Base-by-base conservation (phyloP, 148 eudicot genomes). In the Fagopyrum esculentum region DNA sequence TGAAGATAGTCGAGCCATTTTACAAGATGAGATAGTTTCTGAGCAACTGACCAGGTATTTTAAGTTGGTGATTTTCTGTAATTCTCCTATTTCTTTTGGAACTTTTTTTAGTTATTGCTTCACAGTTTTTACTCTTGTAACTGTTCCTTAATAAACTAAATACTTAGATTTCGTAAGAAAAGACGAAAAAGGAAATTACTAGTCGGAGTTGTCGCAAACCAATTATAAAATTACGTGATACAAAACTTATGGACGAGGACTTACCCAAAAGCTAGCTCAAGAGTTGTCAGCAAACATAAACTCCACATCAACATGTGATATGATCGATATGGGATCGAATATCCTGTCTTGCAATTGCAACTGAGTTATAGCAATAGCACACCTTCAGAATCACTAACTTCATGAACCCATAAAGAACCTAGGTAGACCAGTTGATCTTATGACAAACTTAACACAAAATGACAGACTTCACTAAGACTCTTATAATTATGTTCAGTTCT, bases 21-120 rank as follows among this genome's bases (percentile, higher is more conserved):
- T 89, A 22, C 77, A 78, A 69, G 98, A 95, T 83, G 98, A 95
- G 79, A 90, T 95, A 78, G 92, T 95, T 59, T 95, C 97, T 63
- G 97, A 95, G 82, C 97, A 95, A 75, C 91, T 95, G 56, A 95
- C 97, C 77, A 90, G 97, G 97, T 92, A 83, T 35, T 46, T 19
- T 5, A 46, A 71, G 12, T 46, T 49, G 47, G 3, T 64, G 45
- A 64, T 40, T 5, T 66, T 61, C 6, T 57, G 30, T 19, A 57
- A n/a, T 57, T 66, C 5, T 29, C n/a, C 40, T 66, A 9, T 4
- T 63, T 63, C 40, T 35, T 35, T 35, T 35, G 40, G 40, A 35
- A 35, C 2, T 1, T 35, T 35, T 35, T 35, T 1, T 35, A 35
- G 40, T 35, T 35, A 35, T 35, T 30, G 69, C 45, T 60, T 60